Evolutionary conservation across 169 alveolate genomes (phyloP).

Genomic region (Plasmodium falciparum): DNA sequence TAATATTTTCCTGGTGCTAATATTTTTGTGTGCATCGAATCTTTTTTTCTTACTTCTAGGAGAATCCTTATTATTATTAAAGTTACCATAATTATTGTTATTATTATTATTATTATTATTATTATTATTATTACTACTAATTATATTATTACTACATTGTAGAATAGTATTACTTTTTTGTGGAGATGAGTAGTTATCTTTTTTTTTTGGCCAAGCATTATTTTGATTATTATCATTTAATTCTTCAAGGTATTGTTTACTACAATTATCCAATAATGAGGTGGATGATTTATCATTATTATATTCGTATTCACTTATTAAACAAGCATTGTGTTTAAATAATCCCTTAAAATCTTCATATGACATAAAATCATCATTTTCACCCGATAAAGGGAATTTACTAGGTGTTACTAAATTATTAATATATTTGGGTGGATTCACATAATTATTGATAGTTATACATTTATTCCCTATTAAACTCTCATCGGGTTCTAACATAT

Average conservation of each 20-base stretch:
- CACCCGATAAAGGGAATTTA: conserved; percentile 73
- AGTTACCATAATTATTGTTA: too few species aligned
- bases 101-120: too few species aligned
- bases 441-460: conserved; percentile 72
- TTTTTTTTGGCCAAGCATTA: conserved; percentile 66
- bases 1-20: conserved; percentile 32
- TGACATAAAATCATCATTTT: conserved; percentile 30
- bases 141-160: too few species aligned
- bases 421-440: conserved; percentile 74
- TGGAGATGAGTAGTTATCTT: conserved; percentile 19
- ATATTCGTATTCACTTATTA: conserved; percentile 74
- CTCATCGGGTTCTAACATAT: conserved; percentile 72
- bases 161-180: conserved; percentile 7
- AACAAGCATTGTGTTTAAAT: conserved; percentile 63
- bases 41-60: conserved; percentile 31
- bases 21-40: conserved; percentile 2
- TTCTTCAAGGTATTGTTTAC: conserved; percentile 19
- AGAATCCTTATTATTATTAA: conserved; percentile 9
- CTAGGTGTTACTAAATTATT: conserved; percentile 24
- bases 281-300: conserved; percentile 38
- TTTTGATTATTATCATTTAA: conserved; percentile 23
- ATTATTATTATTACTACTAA: too few species aligned
- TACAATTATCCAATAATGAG: conserved; percentile 7
- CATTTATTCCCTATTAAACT: conserved; percentile 77
- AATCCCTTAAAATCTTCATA: conserved; percentile 65